A percentile compares a stretch with the other conserved stretches of the same genome.
These are phyloP conservation scores for Clitocybe nebularis DNA, from an alignment of 1,284 basidiomycete species.

Conservation along the genomic window DNA sequence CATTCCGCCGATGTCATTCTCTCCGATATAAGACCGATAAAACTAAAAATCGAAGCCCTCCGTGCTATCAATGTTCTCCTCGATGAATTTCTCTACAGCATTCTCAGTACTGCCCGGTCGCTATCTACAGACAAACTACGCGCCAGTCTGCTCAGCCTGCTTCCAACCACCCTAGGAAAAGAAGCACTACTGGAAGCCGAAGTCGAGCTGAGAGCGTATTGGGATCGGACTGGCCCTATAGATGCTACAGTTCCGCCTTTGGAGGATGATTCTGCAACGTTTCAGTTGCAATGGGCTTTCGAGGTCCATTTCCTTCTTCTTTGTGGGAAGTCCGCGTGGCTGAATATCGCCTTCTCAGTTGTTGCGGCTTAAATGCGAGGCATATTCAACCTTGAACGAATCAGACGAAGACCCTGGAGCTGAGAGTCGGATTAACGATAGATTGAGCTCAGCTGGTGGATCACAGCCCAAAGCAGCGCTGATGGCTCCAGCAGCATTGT, in stretches of 20 bases:
- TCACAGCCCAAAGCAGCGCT: constrained; percentile 50
- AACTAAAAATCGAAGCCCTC: constrained; percentile 72
- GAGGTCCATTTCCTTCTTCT: constrained; percentile 49
- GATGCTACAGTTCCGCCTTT: constrained; percentile 29
- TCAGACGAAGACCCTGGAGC: constrained; percentile 68
- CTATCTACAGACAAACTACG: constrained; percentile 75
- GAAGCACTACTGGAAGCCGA: constrained; percentile 91
- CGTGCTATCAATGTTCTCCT: constrained; percentile 78
- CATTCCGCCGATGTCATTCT: constrained; percentile 86
- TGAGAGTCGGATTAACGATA: constrained; percentile 57
- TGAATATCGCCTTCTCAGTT: constrained; percentile 40
- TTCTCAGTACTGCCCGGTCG: constrained; percentile 71
- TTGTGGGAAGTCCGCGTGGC: background rate
- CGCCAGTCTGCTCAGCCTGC: constrained; percentile 63
- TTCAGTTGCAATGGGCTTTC: constrained; percentile 68
- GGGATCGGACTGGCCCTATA: constrained; percentile 58
- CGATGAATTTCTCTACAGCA: constrained; percentile 81
- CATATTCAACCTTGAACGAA: constrained; percentile 81
- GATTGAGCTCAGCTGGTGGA: constrained; percentile 44
- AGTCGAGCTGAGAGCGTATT: constrained; percentile 83
- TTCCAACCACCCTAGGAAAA: constrained; percentile 80
- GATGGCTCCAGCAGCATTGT: constrained; percentile 82
- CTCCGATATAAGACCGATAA: constrained; percentile 87
- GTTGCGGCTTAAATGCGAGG: constrained; percentile 77
- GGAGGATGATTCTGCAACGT: constrained; percentile 48